Conservation (phyloP, 495 filamentous ascomycete species). For the Mycothermus thermophilus region DNA sequence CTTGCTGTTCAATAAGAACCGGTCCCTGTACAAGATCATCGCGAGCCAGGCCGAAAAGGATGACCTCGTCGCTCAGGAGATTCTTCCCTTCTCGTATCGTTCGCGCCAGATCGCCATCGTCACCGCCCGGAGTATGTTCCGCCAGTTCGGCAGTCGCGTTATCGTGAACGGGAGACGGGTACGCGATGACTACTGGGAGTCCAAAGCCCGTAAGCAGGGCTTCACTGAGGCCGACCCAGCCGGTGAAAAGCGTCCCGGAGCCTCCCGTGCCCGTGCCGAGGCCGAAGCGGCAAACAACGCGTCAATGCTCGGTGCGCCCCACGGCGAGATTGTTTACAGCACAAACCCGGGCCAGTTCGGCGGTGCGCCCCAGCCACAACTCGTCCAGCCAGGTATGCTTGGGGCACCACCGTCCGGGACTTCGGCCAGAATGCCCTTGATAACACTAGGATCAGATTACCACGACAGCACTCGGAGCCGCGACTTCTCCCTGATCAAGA, state of each 20-base stretch:
- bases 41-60: conserved; percentile 93
- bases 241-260: conserved; percentile 91
- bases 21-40: conserved; percentile 96
- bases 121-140: conserved; percentile 97
- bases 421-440: conserved; percentile 66
- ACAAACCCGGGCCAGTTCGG: conserved; percentile 51
- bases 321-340: conserved; percentile 72
- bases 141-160: conserved; percentile 93
- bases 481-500: conserved; percentile 71
- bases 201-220: conserved; percentile 89
- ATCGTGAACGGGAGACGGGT: conserved; percentile 82
- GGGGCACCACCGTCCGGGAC: conserved; percentile 43
- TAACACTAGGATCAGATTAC: conserved; percentile 61
- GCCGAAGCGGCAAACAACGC: conserved; percentile 41
- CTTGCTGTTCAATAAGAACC: conserved; percentile 96
- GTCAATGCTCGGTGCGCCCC: conserved; percentile 41
- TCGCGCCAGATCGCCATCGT: conserved; percentile 98
- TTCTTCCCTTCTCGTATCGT: conserved; percentile 92
- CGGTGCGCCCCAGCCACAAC: conserved; percentile 46
- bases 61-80: conserved; percentile 86
- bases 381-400: conserved; percentile 57
- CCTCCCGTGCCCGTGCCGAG: conserved; percentile 78
- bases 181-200: conserved; percentile 97
- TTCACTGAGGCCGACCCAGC: conserved; percentile 96
- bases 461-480: conserved; percentile 65